Evolutionary conservation across 2,329 filamentous ascomycete genomes (phyloP), one percentile per base, ranked within the genome.

Genomic region (Neofusicoccum parvum): DNA sequence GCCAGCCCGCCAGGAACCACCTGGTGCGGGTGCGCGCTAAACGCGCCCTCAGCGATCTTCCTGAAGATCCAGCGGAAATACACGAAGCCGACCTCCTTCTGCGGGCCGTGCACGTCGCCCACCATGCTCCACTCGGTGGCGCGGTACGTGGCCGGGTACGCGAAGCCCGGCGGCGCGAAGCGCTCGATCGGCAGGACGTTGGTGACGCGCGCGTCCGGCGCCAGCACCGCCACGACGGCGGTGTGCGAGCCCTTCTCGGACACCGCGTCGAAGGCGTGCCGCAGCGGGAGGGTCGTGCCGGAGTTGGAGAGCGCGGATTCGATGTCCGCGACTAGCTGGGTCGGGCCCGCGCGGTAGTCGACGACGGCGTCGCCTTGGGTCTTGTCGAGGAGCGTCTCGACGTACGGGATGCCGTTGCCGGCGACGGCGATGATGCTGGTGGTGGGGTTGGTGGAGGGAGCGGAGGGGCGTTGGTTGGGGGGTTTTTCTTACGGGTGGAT

Each of bases 211-310:
- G 78, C 76, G 1, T 70, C 62, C 1, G 68, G 64, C 12, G 80
- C 78, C 0, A 82, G 68, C 0, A 79, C 79, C 37, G 78, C 58
- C 1, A 69, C 72, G 39, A 81, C 75, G 62, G 81, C 81, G 15
- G 70, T 67, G 63, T 77, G 76, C 62, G 80, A 84, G 5, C 81
- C 80, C 12, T 87, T 78, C 69, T 88, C 85, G 1, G 80, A 81
- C 0, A 87, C 82, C 0, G 87, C 84, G 69, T 90, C 88, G 65
- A 84, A 84, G 0, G 85, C 87, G 67, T 87, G 79, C 5, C 79
- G 69, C 15, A 87, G 69, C 67, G 80, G 80, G 15, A 20, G 7
- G 2, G 27, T 12, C 7, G 17, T 15, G 51, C 63, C 62, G 12
- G 76, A 69, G 2, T 79, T 79, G 3, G 80, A 74, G 14, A 82